These are phyloP conservation scores for Fusarium fracticaudum DNA, from an alignment of 2,329 filamentous ascomycete genomes.

Conservation along the genomic window DNA sequence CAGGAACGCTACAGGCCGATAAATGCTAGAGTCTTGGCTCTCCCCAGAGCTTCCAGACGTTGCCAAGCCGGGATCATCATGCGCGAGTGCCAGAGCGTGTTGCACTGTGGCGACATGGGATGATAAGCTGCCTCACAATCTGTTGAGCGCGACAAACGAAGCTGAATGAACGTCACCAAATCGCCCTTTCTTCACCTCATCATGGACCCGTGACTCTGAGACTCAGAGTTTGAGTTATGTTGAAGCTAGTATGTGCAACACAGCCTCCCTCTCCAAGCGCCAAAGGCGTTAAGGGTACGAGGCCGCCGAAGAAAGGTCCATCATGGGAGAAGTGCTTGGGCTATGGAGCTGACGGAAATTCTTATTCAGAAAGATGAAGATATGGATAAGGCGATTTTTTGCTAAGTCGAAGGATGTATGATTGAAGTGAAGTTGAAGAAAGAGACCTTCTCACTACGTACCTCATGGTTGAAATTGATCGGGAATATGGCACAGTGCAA, in stretches of 20 bases:
- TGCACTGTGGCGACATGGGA: slow-evolving; percentile 26
- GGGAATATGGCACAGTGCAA: slow-evolving; percentile 2
- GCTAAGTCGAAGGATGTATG: background rate
- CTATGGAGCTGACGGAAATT: background rate
- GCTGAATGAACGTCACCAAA: slow-evolving; percentile 13
- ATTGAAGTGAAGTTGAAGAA: background rate
- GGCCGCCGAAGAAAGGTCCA: slow-evolving; percentile 27
- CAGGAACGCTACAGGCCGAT: slow-evolving; percentile 6
- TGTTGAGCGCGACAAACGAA: slow-evolving; percentile 16
- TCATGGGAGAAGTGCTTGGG: background rate
- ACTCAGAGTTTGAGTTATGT: background rate
- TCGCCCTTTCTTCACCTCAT: background rate
- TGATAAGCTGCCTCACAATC: slow-evolving; percentile 8
- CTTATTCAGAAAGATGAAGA: background rate
- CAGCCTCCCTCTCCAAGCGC: slow-evolving; percentile 34
- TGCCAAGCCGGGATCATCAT: slow-evolving; percentile 22
- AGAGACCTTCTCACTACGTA: background rate
- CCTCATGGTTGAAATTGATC: background rate
- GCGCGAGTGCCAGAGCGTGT: background rate
- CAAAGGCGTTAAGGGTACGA: slow-evolving; percentile 19
- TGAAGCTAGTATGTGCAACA: slow-evolving; percentile 14
- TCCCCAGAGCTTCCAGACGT: slow-evolving; percentile 20
- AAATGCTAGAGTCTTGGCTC: slow-evolving; percentile 32
- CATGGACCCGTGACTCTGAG: background rate
- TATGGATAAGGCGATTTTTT: background rate